phyloP scores from a whole-genome alignment of 306 rosid genomes.

The Echinosophora koreensis region DNA sequence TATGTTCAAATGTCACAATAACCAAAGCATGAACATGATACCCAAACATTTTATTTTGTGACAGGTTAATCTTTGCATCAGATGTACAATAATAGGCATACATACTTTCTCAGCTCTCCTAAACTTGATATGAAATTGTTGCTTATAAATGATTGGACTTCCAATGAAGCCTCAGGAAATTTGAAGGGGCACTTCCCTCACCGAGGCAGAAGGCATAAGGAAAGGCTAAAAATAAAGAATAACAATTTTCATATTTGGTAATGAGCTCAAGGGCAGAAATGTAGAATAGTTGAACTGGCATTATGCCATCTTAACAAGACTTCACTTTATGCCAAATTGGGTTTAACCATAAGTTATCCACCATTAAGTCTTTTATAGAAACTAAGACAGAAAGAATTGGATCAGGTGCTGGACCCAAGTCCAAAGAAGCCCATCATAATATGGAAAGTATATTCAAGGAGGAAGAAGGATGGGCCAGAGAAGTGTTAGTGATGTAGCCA shows the following conservation, averaged over 20 bases:
- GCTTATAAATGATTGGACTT: constrained; percentile 9
- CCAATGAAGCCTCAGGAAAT: constrained; percentile 15
- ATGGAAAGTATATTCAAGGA: too few relatives aligned
- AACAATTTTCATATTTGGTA: not conserved
- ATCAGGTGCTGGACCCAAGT: too few relatives aligned
- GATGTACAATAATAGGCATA: not conserved
- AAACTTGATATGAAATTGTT: constrained; percentile 8
- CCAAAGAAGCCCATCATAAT: too few relatives aligned
- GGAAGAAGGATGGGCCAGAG: too few relatives aligned
- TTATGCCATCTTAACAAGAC: constrained; percentile 11
- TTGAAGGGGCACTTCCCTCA: constrained; percentile 12
- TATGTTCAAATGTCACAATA: constrained; percentile 22
- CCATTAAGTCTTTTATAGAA: not conserved
- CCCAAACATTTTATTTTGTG: constrained; percentile 27
- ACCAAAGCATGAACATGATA: constrained; percentile 41
- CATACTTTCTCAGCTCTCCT: constrained; percentile 11
- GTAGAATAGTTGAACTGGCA: constrained; percentile 6
- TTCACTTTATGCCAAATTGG: not conserved
- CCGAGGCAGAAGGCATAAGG: not conserved
- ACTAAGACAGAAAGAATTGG: too few relatives aligned
- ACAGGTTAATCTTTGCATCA: constrained; percentile 23
- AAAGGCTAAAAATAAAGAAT: not conserved
- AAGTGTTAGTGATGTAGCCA: too few relatives aligned
- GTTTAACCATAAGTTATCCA: constrained; percentile 11
- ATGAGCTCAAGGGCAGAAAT: not conserved